These are phyloP conservation scores for Physaria fendleri DNA, from an alignment of 345 rosid genomes.

Conservation along the genomic window DNA sequence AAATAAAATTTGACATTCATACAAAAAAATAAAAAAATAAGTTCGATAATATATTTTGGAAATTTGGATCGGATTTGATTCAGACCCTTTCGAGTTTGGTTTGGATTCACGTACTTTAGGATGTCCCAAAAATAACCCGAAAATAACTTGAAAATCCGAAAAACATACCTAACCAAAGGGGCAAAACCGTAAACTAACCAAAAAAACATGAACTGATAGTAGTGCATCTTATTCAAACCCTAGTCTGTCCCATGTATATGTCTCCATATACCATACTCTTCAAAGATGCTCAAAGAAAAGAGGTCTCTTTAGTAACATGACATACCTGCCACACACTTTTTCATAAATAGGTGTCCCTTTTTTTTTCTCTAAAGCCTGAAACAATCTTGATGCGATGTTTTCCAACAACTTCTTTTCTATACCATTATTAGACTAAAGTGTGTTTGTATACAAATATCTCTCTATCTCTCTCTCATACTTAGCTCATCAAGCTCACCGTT, in stretches of 20 bases:
- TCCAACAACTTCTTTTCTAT: slow-evolving; percentile 6
- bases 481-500: slow-evolving; percentile 8
- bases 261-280: background rate
- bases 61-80: too few relatives aligned
- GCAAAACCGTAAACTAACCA: background rate
- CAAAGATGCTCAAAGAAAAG: background rate
- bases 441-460: slow-evolving; percentile 8
- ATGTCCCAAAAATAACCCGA: too few relatives aligned
- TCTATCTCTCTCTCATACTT: slow-evolving; percentile 6
- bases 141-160: too few relatives aligned
- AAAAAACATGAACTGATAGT: background rate
- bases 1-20: too few relatives aligned
- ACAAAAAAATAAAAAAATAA: too few relatives aligned
- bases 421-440: background rate
- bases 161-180: too few relatives aligned
- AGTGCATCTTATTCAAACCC: slow-evolving; percentile 6
- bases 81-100: too few relatives aligned
- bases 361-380: slow-evolving; percentile 3
- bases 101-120: too few relatives aligned
- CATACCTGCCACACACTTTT: slow-evolving; percentile 3
- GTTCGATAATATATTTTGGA: too few relatives aligned
- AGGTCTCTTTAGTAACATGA: background rate
- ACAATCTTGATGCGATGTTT: slow-evolving; percentile 14
- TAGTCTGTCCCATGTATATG: background rate
- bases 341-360: slow-evolving; percentile 2